Conservation (phyloP, 441 rosid species). For the Adansonia madagascariensis region DNA sequence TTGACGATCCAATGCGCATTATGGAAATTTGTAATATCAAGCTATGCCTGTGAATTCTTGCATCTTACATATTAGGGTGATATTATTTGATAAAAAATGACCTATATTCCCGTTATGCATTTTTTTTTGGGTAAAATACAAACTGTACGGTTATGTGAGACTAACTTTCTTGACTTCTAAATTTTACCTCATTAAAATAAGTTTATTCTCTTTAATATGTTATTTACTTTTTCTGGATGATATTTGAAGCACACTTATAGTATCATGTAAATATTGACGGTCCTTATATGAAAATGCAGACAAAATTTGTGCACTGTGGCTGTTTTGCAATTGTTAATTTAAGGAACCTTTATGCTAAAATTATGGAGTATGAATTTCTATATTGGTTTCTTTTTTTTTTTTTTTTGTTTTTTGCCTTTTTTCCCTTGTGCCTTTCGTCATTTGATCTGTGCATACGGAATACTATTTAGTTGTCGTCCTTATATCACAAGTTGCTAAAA, state of each 20-base stretch:
- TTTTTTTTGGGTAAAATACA: background rate
- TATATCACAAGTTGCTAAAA: conserved; percentile 11
- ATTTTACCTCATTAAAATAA: background rate
- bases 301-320: background rate
- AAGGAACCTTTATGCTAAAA: background rate
- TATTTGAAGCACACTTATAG: background rate
- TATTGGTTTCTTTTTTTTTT: no score
- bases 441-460: conserved; percentile 2
- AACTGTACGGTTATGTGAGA: background rate
- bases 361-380: conserved; percentile 15
- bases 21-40: background rate
- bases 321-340: conserved; percentile 8
- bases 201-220: background rate
- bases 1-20: background rate
- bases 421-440: conserved; percentile 1
- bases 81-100: background rate
- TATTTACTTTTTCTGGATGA: conserved; percentile 10
- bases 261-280: conserved; percentile 9
- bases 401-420: conserved; percentile 8
- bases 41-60: background rate
- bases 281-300: background rate
- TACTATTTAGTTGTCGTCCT: background rate
- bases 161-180: conserved; percentile 6
- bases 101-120: background rate
- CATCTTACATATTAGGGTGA: background rate